phyloP scores from a whole-genome alignment of 306 rosid genomes.

The Dicorynia guianensis region DNA sequence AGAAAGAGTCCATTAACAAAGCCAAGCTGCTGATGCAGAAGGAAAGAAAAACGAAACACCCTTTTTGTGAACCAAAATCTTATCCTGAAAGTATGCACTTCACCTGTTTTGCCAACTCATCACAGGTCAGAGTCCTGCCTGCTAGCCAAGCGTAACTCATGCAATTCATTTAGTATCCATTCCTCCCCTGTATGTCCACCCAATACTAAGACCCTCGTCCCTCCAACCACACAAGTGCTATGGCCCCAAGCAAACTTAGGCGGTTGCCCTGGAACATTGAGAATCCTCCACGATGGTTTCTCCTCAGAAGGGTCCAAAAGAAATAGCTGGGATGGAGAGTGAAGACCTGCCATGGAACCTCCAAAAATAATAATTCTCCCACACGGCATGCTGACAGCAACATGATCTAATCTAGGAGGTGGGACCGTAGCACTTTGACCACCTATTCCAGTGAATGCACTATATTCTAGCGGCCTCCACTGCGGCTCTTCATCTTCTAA shows the following conservation, averaged over 20 bases:
- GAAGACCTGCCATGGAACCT: conserved; percentile 93
- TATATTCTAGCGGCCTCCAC: conserved; percentile 89
- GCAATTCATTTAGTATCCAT: conserved; percentile 96
- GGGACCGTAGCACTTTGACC: conserved; percentile 88
- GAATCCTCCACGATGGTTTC: conserved; percentile 97
- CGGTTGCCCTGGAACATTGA: conserved; percentile 91
- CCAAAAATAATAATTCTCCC: conserved; percentile 94
- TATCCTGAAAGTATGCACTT: conserved; percentile 21
- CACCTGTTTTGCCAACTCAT: conserved; percentile 8
- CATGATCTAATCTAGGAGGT: conserved; percentile 95
- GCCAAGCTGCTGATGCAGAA: conserved; percentile 41
- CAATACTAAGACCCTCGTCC: conserved; percentile 89
- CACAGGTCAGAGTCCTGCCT: conserved; percentile 73
- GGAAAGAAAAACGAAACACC: conserved; percentile 12
- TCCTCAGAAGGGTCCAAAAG: conserved; percentile 96
- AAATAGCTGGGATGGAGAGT: conserved; percentile 96
- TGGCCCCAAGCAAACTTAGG: conserved; percentile 99
- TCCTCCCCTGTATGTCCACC: conserved; percentile 98
- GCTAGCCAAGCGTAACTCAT: conserved; percentile 92
- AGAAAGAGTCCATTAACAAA: conserved; percentile 38
- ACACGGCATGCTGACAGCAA: conserved; percentile 99
- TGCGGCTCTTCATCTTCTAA: conserved; percentile 79
- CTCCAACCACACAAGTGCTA: conserved; percentile 96
- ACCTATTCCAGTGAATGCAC: conserved; percentile 73
- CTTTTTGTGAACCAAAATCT: conserved; percentile 37